Evolutionary conservation across 441 rosid species (phyloP), one percentile per base, ranked within the genome.

Genomic region (Erodium moschatum): DNA sequence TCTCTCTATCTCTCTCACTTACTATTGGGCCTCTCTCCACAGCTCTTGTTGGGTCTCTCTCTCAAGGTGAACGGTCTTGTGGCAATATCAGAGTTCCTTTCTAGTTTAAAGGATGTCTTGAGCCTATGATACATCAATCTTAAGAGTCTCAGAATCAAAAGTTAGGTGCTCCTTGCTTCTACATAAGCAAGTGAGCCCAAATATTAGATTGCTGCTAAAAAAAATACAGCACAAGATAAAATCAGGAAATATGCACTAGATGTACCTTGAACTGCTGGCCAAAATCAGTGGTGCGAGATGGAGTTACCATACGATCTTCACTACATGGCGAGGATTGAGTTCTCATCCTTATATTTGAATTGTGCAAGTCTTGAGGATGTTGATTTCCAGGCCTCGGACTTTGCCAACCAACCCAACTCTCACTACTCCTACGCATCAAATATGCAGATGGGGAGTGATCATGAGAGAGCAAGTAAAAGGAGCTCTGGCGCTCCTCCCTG

Each of bases 401-500:
- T 71, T 79, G 80, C 67, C 73, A 77, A 80, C 81, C 81, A 75
- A 71, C 76, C 85, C 88, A 78, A 58, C 69, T 76, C 61, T 83
- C 86, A 66, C 75, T 78, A 78, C 82, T 77, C 68, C 72, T 79
- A 72, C 82, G 76, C 73, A 60, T 79, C 50, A 48, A 61, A 82
- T 69, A 78, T 68, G 84, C 74, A 13, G 82, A 75, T 54, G 89
- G 82, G 2, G 83, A 71, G 33, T 72, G 75, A 78, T 87, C 81
- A 61, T 80, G 82, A 73, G 90, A 80, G 72, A 81, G 75, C 58
- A 79, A 77, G 75, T 81, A 82, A 74, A 83, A 85, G 40, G 95
- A 83, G 69, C 88, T 86, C 68, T 78, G 86, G 73, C 84, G 87
- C 79, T 86, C 92, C 77, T 83, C 87, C 78, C 82, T 75, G 76